Evolutionary conservation across 2,329 filamentous ascomycete genomes (phyloP), one percentile per base, ranked within the genome.

Genomic region (Fusarium ambrosium): DNA sequence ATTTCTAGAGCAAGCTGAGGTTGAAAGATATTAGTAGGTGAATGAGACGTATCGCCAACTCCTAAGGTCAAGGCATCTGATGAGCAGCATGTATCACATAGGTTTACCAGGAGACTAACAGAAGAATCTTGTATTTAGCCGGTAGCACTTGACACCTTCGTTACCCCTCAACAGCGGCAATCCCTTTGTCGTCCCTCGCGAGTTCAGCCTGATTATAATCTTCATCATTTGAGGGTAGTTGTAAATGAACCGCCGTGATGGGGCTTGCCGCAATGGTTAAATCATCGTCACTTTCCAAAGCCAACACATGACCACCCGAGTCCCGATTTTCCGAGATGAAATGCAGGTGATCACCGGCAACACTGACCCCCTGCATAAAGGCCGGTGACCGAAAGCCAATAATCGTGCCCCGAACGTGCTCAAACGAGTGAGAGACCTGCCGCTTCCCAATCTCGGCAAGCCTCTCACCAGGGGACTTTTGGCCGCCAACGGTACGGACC

Each of bases 331-430:
- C 51, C 1, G 53, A 34, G 2, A 75, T 13, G 7, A 75, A 75
- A 11, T 75, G 73, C 0, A 75, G 20, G 13, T 75, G 73, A 11
- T 71, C 73, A 0, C 73, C 73, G 2, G 73, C 72, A 11, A 76
- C 73, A 1, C 73, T 76, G 27, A 75, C 56, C 0, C 73, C 73
- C 29, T 73, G 70, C 67, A 73, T 74, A 6, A 66, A 76, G 2
- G 39, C 24, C 0, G 73, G 73, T 1, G 73, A 75, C 1, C 70
- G 48, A 8, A 75, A 75, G 0, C 73, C 73, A 2, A 76, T 55
- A 0, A 76, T 43, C 0, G 64, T 76, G 2, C 73, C 73, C 4
- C 16, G 10, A 2, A 69, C 58, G 0, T 66, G 1, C 3, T 56
- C 27, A 4, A 75, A 71, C 0, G 34, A 41, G 32, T 73, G 73